These are phyloP conservation scores for Colletotrichum noveboracense DNA, from an alignment of 2,329 filamentous ascomycete genomes.

Conservation along the genomic window DNA sequence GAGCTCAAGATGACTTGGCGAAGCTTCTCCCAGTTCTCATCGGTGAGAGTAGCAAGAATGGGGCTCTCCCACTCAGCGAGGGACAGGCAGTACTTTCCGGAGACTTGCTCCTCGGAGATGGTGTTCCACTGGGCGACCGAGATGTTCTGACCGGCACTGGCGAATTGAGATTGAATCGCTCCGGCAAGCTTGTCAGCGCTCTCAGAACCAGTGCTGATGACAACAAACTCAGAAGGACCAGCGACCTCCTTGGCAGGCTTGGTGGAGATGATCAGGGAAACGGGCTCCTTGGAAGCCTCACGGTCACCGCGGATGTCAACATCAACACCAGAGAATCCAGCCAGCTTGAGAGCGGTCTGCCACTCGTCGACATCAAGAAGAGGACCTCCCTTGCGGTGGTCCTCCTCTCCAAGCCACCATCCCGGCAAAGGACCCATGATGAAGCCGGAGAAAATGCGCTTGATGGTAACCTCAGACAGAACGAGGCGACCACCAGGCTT, in stretches of 20 bases:
- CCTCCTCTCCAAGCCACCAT: conserved; percentile 40
- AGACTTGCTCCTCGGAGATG: neutral
- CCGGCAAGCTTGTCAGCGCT: neutral
- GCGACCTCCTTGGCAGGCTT: neutral
- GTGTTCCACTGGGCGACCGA: neutral
- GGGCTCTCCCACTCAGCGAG: conserved; percentile 8
- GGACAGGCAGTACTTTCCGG: conserved; percentile 6
- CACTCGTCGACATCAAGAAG: conserved; percentile 6
- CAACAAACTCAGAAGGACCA: neutral
- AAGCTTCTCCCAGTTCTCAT: conserved; percentile 3
- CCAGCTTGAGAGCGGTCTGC: conserved; percentile 4
- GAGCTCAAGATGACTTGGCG: conserved; percentile 6
- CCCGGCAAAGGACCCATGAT: conserved; percentile 39
- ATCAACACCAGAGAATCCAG: conserved; percentile 20
- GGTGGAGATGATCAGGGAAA: conserved; percentile 13
- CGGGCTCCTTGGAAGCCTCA: conserved; percentile 11
- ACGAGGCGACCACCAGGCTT: conserved; percentile 34
- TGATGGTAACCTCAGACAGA: conserved; percentile 29
- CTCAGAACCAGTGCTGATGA: neutral
- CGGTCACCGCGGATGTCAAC: conserved; percentile 12
- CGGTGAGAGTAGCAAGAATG: neutral
- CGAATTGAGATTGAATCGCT: neutral
- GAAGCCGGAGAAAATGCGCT: conserved; percentile 23
- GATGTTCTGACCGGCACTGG: neutral
- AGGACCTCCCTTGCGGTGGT: conserved; percentile 12